phyloP scores from a whole-genome alignment of 2,329 filamentous ascomycete species.

The Diaporthe citrichinensis region DNA sequence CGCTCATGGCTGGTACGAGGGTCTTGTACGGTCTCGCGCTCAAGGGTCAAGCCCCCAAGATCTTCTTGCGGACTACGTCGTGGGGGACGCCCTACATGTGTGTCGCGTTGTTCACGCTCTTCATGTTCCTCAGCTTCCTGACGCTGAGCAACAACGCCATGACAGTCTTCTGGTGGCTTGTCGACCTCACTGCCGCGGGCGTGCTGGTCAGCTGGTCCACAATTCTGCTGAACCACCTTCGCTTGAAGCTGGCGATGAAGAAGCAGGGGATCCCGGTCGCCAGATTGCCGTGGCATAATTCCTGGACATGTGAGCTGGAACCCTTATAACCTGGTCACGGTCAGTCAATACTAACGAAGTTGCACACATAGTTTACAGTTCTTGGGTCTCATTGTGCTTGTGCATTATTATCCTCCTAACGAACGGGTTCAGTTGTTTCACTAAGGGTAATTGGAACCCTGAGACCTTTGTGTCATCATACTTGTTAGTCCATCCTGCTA shows the following conservation, averaged over 20 bases:
- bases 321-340: not conserved
- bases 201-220: constrained; percentile 75
- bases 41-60: constrained; percentile 69
- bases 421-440: constrained; percentile 76
- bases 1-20: constrained; percentile 71
- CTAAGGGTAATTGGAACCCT: constrained; percentile 69
- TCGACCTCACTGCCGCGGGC: constrained; percentile 72
- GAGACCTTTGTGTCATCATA: constrained; percentile 73
- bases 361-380: constrained; percentile 65
- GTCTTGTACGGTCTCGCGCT: constrained; percentile 72
- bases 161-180: constrained; percentile 76
- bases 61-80: constrained; percentile 67
- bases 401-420: constrained; percentile 77
- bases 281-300: constrained; percentile 73
- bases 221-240: constrained; percentile 72
- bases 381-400: constrained; percentile 71
- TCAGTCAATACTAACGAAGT: constrained; percentile 15
- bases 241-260: constrained; percentile 67
- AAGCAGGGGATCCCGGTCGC: constrained; percentile 64
- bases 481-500: constrained; percentile 60
- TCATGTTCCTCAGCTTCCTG: constrained; percentile 72
- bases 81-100: constrained; percentile 71
- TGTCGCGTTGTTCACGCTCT: constrained; percentile 65
- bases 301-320: constrained; percentile 68
- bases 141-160: constrained; percentile 69